Conservation (phyloP, 331 rosid genomes). For the Quercus lobata region DNA sequence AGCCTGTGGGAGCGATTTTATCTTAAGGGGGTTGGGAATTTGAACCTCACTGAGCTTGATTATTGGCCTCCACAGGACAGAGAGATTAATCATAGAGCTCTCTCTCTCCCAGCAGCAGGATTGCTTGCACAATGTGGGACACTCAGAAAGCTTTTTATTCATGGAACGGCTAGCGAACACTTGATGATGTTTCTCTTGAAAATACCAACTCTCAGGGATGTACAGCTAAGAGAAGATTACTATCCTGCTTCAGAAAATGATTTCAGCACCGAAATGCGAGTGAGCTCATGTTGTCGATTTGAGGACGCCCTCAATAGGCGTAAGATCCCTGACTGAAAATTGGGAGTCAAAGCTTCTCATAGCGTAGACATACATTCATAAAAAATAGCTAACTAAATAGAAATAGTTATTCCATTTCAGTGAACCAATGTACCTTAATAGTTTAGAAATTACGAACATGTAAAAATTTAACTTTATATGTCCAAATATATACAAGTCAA, state of each 20-base stretch:
- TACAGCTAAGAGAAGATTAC: slow-evolving; percentile 8
- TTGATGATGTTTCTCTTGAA: background rate
- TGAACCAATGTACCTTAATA: no score
- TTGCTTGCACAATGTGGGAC: background rate
- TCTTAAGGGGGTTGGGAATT: background rate
- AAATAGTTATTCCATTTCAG: no score
- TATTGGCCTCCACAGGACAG: slow-evolving; percentile 1
- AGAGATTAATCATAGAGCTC: background rate
- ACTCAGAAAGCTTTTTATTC: slow-evolving; percentile 1
- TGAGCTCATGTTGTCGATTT: background rate
- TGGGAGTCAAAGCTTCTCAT: background rate
- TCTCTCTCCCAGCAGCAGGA: slow-evolving; percentile 10
- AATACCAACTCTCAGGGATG: slow-evolving; percentile 6
- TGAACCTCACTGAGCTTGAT: slow-evolving; percentile 1
- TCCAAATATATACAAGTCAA: no score
- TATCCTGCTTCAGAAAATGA: slow-evolving; percentile 12
- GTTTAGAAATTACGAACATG: no score
- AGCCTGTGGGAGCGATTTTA: slow-evolving; percentile 9
- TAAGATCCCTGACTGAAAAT: background rate
- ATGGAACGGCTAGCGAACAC: slow-evolving; percentile 7
- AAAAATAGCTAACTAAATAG: no score
- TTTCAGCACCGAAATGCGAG: background rate
- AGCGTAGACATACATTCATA: no score
- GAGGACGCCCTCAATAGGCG: slow-evolving; percentile 1
- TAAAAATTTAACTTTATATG: no score